Percentiles rank a stretch among this genome's conserved stretches.
phyloP scores from a whole-genome alignment of 2,329 filamentous ascomycete species.

The Epicoccum sorghinum region DNA sequence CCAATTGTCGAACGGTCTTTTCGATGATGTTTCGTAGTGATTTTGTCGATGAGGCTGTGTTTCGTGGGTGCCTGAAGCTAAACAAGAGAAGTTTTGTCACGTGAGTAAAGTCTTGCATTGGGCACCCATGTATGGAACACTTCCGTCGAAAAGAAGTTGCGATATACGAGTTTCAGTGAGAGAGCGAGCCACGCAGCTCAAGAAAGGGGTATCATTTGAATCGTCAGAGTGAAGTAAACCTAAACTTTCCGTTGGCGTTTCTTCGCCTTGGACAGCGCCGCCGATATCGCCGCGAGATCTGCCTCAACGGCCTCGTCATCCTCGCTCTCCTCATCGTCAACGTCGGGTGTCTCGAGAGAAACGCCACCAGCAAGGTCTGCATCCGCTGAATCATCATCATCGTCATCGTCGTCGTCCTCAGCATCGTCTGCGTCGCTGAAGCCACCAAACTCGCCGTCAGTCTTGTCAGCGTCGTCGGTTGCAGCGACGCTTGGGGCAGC shows the following conservation, averaged over 20 bases:
- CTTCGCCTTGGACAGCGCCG: conserved; percentile 41
- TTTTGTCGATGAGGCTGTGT: too few species aligned
- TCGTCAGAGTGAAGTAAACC: conserved; percentile 19
- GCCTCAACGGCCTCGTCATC: conserved; percentile 42
- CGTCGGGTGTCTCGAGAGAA: conserved; percentile 16
- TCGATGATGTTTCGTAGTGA: too few species aligned
- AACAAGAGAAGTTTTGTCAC: too few species aligned
- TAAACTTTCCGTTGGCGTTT: conserved; percentile 36
- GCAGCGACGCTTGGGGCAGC: conserved; percentile 22
- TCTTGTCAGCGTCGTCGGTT: conserved; percentile 21
- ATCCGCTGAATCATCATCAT: conserved; percentile 14
- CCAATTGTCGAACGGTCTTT: too few species aligned
- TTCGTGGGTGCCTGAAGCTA: too few species aligned
- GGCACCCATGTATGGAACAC: too few species aligned
- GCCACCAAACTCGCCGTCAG: conserved; percentile 41
- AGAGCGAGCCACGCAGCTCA: conserved; percentile 10
- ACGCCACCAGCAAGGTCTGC: conserved; percentile 26
- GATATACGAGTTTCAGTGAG: neutral
- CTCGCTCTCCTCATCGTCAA: conserved; percentile 26
- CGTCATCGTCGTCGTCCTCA: conserved; percentile 20
- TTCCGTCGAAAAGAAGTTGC: too few species aligned
- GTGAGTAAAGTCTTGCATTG: too few species aligned
- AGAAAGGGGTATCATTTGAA: conserved; percentile 38
- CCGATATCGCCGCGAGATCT: conserved; percentile 45
- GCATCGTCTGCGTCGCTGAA: conserved; percentile 38